Evolutionary conservation across 306 rosid genomes (phyloP), one percentile per base, ranked within the genome.

Genomic region (Pyrus bretschneideri): DNA sequence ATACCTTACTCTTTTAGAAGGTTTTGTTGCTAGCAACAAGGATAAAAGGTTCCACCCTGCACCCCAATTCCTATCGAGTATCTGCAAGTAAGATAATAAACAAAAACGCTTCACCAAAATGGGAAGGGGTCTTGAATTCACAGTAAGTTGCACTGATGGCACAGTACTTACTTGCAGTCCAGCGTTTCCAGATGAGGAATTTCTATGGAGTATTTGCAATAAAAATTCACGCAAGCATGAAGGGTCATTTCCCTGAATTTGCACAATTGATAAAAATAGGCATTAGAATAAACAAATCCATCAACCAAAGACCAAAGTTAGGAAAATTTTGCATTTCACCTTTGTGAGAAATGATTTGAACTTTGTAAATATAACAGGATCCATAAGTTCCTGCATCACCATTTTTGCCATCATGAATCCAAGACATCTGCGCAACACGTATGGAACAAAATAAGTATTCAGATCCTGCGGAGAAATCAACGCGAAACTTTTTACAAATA

Each of bases 41-140:
- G 96, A 92, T 54, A 95, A 84, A 74, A 95, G 98, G 84, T 95
- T 88, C 98, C 99, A 95, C 54, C 99, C 99, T 35, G 97, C 96
- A 72, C 97, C 99, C 97, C 96, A 92, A 86, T 92, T 95, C 81
- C 97, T 90, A 89, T 95, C 99, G 79, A 95, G 97, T 78, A 95
- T 95, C 98, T 95, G 87, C 70, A 81, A 74, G 74, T 83, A 78
- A 71, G 67, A 69, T 30, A 58, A 65, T 70, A 45, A 64, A 73
- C 49, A 81, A 73, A 54, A 62, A 57, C 45, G 65, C 73, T 64
- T 78, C 76, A 80, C n/a, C 72, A 23, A 76, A 69, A 71, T 30
- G 78, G 61, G 60, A 71, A 57, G 69, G 18, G 72, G 71, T 75
- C 57, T 17, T 29, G 57, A 73, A 73, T 15, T 73, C 5, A n/a